A percentile compares a stretch with the other conserved stretches of the same genome.
These are phyloP conservation scores for Mycena vulgaris DNA, from an alignment of 768 basidiomycete genomes.

Conservation along the genomic window DNA sequence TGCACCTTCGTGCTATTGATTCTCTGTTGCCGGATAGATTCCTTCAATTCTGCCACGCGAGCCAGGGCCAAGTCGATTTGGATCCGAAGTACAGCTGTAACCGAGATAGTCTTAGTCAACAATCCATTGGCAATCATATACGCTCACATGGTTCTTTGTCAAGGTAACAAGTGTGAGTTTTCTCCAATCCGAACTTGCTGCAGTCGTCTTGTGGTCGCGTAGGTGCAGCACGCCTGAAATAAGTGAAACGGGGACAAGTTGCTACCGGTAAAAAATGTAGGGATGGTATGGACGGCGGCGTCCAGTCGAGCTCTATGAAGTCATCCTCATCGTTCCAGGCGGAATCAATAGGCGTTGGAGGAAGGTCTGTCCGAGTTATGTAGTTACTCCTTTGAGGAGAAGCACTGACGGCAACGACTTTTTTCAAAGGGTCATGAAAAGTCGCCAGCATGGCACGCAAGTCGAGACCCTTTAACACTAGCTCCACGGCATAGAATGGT, in stretches of 20 bases:
- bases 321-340: conserved; percentile 87
- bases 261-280: conserved; percentile 81
- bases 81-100: conserved; percentile 71
- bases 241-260: conserved; percentile 88
- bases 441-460: conserved; percentile 84
- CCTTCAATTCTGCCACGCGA: conserved; percentile 68
- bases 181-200: conserved; percentile 90
- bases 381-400: conserved; percentile 65
- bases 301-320: conserved; percentile 85
- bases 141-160: conserved; percentile 79
- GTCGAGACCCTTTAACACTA: conserved; percentile 83
- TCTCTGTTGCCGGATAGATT: conserved; percentile 37
- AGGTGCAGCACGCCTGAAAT: conserved; percentile 74
- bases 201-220: conserved; percentile 57
- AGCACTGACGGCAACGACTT: conserved; percentile 64
- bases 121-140: neutral
- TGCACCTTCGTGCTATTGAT: conserved; percentile 13
- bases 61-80: conserved; percentile 73
- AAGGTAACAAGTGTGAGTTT: conserved; percentile 86
- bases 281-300: conserved; percentile 65
- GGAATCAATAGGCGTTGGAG: conserved; percentile 59
- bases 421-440: conserved; percentile 82
- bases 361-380: conserved; percentile 62
- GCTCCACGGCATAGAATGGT: conserved; percentile 90
- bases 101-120: conserved; percentile 8